phyloP scores from a whole-genome alignment of 345 rosid genomes.

The Jatropha curcas region DNA sequence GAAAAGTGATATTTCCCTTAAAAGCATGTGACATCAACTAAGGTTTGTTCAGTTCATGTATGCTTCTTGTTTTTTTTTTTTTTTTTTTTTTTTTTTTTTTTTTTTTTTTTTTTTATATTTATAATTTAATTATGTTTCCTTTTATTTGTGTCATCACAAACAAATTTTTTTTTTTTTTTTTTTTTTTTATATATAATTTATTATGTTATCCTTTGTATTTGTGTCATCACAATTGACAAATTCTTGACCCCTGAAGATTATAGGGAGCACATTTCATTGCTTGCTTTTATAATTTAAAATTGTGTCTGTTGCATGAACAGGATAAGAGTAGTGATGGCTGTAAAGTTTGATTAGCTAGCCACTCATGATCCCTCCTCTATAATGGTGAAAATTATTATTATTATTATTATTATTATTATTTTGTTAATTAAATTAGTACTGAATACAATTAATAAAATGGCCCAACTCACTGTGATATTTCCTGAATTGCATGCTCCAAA shows the following conservation, averaged over 20 bases:
- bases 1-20: not conserved
- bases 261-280: not conserved
- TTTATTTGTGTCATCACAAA: too few species aligned
- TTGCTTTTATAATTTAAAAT: not conserved
- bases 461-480: too few species aligned
- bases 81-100: too few species aligned
- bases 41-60: slow-evolving; percentile 12
- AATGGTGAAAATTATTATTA: not conserved
- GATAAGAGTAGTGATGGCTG: not conserved
- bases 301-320: not conserved
- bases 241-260: not conserved
- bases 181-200: not conserved
- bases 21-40: slow-evolving; percentile 17
- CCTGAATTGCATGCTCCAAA: not conserved
- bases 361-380: not conserved
- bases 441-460: too few species aligned
- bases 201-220: slow-evolving; percentile 13
- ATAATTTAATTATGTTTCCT: too few species aligned
- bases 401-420: too few species aligned
- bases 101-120: too few species aligned
- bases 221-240: not conserved
- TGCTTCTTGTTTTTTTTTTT: not conserved
- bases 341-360: not conserved
- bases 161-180: slow-evolving; percentile 10
- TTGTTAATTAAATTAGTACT: too few species aligned